phyloP scores from a whole-genome alignment of 1,139 yeast species.

The Magnusiomyces tetraspermus region DNA sequence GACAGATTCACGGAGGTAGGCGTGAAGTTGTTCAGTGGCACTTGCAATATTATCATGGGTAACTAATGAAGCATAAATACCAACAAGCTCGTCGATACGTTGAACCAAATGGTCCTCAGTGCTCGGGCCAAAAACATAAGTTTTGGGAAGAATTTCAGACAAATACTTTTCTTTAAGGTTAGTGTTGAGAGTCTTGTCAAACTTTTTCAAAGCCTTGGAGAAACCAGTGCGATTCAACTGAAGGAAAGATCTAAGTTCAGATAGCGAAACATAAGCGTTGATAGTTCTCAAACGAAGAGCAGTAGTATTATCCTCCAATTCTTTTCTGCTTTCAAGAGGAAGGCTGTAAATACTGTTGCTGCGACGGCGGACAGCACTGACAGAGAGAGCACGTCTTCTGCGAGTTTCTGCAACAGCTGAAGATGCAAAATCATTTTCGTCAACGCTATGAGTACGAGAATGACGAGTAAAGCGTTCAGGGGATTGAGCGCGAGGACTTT shows the following conservation, averaged over 20 bases:
- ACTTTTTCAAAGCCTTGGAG: slow-evolving; percentile 79
- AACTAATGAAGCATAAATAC: slow-evolving; percentile 40
- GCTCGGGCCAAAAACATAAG: slow-evolving; percentile 40
- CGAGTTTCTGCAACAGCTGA: neutral
- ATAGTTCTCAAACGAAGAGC: slow-evolving; percentile 57
- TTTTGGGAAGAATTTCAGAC: slow-evolving; percentile 25
- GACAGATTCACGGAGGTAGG: slow-evolving; percentile 79
- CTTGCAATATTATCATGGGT: slow-evolving; percentile 39
- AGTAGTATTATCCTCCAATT: slow-evolving; percentile 46
- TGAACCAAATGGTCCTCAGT: slow-evolving; percentile 42
- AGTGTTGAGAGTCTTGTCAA: slow-evolving; percentile 70
- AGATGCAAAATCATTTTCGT: neutral
- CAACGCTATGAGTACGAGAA: slow-evolving; percentile 3
- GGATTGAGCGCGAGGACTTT: slow-evolving; percentile 2
- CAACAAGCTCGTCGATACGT: slow-evolving; percentile 41
- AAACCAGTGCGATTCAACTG: slow-evolving; percentile 84
- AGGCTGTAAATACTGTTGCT: neutral
- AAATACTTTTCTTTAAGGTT: slow-evolving; percentile 44
- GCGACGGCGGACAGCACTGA: neutral
- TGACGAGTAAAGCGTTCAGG: slow-evolving; percentile 2
- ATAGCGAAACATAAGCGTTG: slow-evolving; percentile 58
- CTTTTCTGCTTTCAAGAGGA: slow-evolving; percentile 21
- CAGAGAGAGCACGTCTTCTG: neutral
- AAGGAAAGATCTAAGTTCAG: slow-evolving; percentile 74
- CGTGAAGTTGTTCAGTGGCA: slow-evolving; percentile 59